Evolutionary conservation across 352 stramenopile species (phyloP), one percentile per base, ranked within the genome.

Genomic region (Pythium monospermum): DNA sequence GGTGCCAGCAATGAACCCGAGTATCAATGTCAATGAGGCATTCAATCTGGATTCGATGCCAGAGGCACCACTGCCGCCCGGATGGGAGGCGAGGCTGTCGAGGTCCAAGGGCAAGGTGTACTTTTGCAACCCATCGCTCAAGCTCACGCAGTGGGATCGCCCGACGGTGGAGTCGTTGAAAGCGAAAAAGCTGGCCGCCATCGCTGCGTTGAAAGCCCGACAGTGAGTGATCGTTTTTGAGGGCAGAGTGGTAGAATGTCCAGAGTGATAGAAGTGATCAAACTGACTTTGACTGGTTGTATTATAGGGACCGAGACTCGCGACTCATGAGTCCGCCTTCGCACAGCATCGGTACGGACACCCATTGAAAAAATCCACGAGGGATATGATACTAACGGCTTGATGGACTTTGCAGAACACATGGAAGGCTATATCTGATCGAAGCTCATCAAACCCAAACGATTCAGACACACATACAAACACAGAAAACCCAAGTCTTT

Each of bases 71-170:
- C 61, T 95, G 28, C 82, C 84, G 41, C 67, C 72, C 10, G 84
- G 82, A 5, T 95, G 84, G 84, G 76, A 92, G 53, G 77, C 76
- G 16, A 77, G 83, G 3, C 42, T 88, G 44, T 95, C 84, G 4
- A 68, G 84, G 35, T 92, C 84, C 12, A 95, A 95, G 66, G 73
- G 76, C 18, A 91, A 91, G 45, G 69, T 78, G 30, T 95, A 95
- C 68, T 95, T 88, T 47, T 91, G 75, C 64, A 91, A 95, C 50
- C 77, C 83, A 18, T 60, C 57, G 15, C 40, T 90, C 27, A 69
- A 76, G 28, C 64, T 91, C 21, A 93, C 84, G 16, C 78, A 93
- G 48, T 95, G 84, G 84, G 77, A 92, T n/a, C 82, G 82, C 18
- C 84, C 84, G 13, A 85, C 73, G 0, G 61, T 85, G 16, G 76